These are phyloP conservation scores for Andrographis paniculata DNA, from an alignment of 305 asterid genomes.

Conservation along the genomic window DNA sequence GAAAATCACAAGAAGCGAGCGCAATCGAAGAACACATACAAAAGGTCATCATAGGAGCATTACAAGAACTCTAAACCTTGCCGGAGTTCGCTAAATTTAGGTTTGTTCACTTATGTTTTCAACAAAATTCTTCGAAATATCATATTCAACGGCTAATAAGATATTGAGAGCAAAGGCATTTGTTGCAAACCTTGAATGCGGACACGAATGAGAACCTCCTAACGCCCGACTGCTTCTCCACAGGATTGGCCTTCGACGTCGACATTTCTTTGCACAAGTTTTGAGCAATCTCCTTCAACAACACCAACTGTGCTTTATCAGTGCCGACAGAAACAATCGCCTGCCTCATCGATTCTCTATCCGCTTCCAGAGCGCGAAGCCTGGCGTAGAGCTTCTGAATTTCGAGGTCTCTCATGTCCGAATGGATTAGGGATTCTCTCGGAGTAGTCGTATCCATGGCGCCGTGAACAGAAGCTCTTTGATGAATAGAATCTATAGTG, in stretches of 20 bases:
- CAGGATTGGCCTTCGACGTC: conserved; percentile 38
- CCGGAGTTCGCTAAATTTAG: too few species aligned
- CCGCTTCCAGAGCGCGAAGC: conserved; percentile 95
- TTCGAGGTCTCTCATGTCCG: conserved; percentile 55
- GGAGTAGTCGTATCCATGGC: conserved; percentile 38
- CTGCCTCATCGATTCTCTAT: conserved; percentile 95
- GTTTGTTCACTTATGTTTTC: too few species aligned
- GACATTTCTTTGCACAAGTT: conserved; percentile 77
- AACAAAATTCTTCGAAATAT: too few species aligned
- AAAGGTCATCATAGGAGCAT: too few species aligned
- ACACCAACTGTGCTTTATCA: conserved; percentile 80
- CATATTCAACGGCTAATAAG: too few species aligned
- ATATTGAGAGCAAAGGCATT: too few species aligned
- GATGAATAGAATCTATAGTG: conserved; percentile 81
- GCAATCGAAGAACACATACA: too few species aligned
- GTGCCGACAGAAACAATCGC: conserved; percentile 78
- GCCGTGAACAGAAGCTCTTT: conserved; percentile 35
- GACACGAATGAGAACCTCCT: conserved; percentile 41
- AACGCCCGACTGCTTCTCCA: conserved; percentile 40
- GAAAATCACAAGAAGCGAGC: too few species aligned
- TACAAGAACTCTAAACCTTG: too few species aligned
- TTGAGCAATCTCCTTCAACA: conserved; percentile 96
- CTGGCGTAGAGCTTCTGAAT: conserved; percentile 80
- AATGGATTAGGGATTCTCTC: conserved; percentile 32
- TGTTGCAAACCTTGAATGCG: conserved; percentile 67